These are phyloP conservation scores for Chlamydomonas eustigma DNA, from an alignment of 139 green algal species.

Conservation along the genomic window DNA sequence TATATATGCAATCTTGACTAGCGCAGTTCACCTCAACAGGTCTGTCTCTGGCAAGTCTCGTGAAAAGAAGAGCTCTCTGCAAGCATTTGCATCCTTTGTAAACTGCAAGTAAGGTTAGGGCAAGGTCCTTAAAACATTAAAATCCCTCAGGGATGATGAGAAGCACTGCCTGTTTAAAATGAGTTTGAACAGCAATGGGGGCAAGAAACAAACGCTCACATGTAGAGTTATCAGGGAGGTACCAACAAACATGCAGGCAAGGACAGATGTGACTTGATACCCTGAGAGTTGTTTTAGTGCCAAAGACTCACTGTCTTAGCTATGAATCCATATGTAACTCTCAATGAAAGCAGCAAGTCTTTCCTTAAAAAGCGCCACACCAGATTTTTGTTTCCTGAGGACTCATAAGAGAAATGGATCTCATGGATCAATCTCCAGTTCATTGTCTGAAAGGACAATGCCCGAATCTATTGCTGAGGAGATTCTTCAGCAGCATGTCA, in stretches of 20 bases:
- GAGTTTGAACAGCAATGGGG: too few relatives aligned
- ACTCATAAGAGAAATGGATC: background rate
- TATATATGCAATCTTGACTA: too few relatives aligned
- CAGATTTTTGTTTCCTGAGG: background rate
- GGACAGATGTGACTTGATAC: too few relatives aligned
- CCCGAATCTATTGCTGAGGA: background rate
- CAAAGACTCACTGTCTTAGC: background rate
- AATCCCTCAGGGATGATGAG: too few relatives aligned
- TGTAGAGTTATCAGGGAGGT: background rate
- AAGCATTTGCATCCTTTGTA: conserved; percentile 34
- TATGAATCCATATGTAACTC: conserved; percentile 6
- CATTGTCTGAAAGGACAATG: background rate
- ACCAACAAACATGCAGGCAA: too few relatives aligned
- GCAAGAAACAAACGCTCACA: too few relatives aligned
- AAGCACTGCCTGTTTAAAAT: too few relatives aligned
- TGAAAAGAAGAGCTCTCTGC: conserved; percentile 68
- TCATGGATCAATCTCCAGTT: background rate
- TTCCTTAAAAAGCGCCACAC: background rate
- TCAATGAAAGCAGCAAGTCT: conserved; percentile 2
- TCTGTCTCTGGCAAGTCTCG: conserved; percentile 49
- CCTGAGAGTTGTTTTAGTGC: background rate
- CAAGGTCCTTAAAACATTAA: background rate
- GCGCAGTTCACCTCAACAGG: conserved; percentile 29
- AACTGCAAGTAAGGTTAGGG: conserved; percentile 33
- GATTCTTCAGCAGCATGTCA: background rate